Evolutionary conservation across 768 basidiomycete genomes (phyloP).

Genomic region (Pisolithus microcarpus): DNA sequence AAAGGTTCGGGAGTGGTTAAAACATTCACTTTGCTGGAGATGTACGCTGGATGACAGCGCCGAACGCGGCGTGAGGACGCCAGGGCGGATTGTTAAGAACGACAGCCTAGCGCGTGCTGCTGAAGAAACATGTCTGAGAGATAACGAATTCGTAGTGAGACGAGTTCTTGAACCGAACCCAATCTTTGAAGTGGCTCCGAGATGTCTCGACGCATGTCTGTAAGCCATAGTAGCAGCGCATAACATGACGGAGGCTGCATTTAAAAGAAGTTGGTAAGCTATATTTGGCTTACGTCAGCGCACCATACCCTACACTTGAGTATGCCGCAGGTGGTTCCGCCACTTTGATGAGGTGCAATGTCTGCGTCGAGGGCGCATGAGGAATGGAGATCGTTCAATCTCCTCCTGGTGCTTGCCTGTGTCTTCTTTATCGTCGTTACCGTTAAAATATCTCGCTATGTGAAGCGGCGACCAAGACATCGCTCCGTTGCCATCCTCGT

Average conservation of each 20-base stretch:
- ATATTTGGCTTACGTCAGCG: background rate
- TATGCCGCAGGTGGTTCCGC: too few species aligned
- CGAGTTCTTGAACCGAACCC: constrained; percentile 3
- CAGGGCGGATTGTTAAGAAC: constrained; percentile 29
- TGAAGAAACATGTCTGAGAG: constrained; percentile 19
- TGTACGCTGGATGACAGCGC: background rate
- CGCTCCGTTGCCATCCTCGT: constrained; percentile 86
- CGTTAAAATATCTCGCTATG: constrained; percentile 12
- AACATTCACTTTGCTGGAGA: constrained; percentile 31
- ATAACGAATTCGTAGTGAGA: constrained; percentile 1
- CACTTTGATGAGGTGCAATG: too few species aligned
- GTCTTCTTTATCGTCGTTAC: constrained; percentile 8
- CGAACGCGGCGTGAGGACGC: constrained; percentile 12
- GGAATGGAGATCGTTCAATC: too few species aligned
- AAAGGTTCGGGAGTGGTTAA: background rate
- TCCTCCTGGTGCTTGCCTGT: background rate
- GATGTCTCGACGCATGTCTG: background rate
- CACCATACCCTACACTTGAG: too few species aligned
- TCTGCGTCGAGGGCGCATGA: too few species aligned
- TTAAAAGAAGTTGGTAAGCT: too few species aligned
- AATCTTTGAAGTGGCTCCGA: background rate
- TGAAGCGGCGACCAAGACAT: constrained; percentile 25
- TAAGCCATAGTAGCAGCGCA: background rate
- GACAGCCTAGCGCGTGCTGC: constrained; percentile 18
- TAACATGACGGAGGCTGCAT: too few species aligned